Evolutionary conservation across 352 stramenopile genomes (phyloP).

Genomic region (Achlya hypogyna): DNA sequence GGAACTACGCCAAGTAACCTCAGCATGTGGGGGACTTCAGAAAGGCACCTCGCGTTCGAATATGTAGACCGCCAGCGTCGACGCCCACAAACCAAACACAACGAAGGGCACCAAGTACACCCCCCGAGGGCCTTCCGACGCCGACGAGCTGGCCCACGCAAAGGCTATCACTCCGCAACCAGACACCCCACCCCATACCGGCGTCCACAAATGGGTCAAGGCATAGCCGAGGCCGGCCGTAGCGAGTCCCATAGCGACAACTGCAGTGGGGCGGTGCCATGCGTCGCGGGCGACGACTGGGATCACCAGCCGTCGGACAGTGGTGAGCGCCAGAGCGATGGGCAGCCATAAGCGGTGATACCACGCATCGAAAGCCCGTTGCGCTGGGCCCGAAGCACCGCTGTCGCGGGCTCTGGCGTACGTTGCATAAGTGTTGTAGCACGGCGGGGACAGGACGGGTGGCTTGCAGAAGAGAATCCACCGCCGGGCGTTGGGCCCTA

Average conservation of each 20-base stretch:
- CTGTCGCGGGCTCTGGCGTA: conserved; percentile 25
- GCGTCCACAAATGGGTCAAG: too few relatives aligned
- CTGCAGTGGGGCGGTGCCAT: conserved; percentile 65
- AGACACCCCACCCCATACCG: too few relatives aligned
- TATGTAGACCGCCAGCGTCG: too few relatives aligned
- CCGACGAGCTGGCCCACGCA: too few relatives aligned
- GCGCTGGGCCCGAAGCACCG: too few relatives aligned
- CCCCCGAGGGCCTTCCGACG: too few relatives aligned
- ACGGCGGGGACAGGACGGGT: conserved; percentile 24
- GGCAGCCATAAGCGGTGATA: conserved; percentile 40
- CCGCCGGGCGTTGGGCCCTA: conserved; percentile 39
- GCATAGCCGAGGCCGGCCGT: conserved; percentile 47
- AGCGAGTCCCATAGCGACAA: conserved; percentile 53
- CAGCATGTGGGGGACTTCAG: too few relatives aligned
- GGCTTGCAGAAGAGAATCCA: conserved; percentile 59
- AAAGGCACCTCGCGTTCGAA: too few relatives aligned
- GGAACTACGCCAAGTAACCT: too few relatives aligned
- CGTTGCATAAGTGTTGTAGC: conserved; percentile 17
- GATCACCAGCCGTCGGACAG: conserved; percentile 60
- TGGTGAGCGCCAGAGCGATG: conserved; percentile 57
- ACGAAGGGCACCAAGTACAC: too few relatives aligned
- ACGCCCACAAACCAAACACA: too few relatives aligned
- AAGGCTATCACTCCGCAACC: too few relatives aligned
- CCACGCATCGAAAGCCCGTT: conserved; percentile 28
- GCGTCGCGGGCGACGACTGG: conserved; percentile 70